Percentiles rank a stretch among this genome's conserved stretches.
Conservation (phyloP, 2,329 filamentous ascomycete species). For the Xylariomycetidae sp. region DNA sequence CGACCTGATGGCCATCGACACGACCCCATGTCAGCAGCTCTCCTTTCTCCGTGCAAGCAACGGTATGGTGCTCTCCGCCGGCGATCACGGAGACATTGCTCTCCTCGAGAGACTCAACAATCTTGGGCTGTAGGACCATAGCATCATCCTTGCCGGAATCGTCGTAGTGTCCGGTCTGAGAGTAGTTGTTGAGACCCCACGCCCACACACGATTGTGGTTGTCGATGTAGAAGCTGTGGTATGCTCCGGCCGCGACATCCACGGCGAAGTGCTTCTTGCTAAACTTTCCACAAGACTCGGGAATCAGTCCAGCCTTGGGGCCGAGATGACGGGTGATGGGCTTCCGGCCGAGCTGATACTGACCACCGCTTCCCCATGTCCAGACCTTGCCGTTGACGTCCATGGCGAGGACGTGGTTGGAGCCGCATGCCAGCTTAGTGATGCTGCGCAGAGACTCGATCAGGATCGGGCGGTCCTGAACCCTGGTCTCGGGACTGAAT, state of each 20-base stretch:
- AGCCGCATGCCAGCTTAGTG: constrained; percentile 57
- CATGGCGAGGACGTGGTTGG: constrained; percentile 66
- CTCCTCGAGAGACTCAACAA: constrained; percentile 60
- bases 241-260: constrained; percentile 57
- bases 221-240: constrained; percentile 68
- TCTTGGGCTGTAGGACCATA: constrained; percentile 65
- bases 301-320: constrained; percentile 31
- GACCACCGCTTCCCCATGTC: constrained; percentile 79
- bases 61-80: constrained; percentile 67
- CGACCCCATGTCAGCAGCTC: constrained; percentile 43
- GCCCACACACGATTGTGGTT: constrained; percentile 61
- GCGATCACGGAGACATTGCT: constrained; percentile 63
- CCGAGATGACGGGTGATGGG: constrained; percentile 35
- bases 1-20: constrained; percentile 45
- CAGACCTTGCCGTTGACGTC: constrained; percentile 64
- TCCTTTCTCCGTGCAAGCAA: constrained; percentile 37
- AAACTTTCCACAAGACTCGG: constrained; percentile 30
- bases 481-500: constrained; percentile 50
- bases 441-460: constrained; percentile 59
- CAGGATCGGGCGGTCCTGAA: constrained; percentile 40
- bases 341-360: constrained; percentile 65
- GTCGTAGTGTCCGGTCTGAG: constrained; percentile 61
- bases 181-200: constrained; percentile 71
- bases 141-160: constrained; percentile 64
- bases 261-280: constrained; percentile 50